A percentile compares a stretch with the other conserved stretches of the same genome.
phyloP scores from a whole-genome alignment of 2,329 filamentous ascomycete species.

The Diaporthe amygdali region DNA sequence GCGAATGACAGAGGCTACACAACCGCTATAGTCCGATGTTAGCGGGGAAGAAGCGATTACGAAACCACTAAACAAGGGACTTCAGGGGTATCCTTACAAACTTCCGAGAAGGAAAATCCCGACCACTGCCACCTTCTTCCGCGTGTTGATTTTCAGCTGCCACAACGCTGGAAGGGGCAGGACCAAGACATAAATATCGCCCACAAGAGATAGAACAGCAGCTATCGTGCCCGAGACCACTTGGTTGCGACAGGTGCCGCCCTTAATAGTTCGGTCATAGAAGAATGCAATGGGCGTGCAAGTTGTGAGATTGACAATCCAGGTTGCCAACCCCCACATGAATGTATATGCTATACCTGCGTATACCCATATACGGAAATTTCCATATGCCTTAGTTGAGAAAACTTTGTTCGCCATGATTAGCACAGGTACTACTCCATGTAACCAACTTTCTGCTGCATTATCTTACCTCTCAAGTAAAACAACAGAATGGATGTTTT shows the following conservation, averaged over 20 bases:
- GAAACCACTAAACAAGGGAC: not conserved
- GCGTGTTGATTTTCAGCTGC: conserved; percentile 18
- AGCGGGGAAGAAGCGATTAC: rapidly evolving
- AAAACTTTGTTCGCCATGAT: not conserved
- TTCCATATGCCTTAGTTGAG: conserved; percentile 22
- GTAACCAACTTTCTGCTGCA: not conserved
- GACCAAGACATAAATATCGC: conserved; percentile 5
- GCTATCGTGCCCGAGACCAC: conserved; percentile 27
- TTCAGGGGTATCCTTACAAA: conserved; percentile 2
- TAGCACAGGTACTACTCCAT: not conserved
- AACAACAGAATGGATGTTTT: conserved; percentile 31
- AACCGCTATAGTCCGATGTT: not conserved
- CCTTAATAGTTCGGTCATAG: conserved; percentile 27
- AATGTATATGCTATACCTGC: conserved; percentile 27
- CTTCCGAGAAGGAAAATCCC: conserved; percentile 23
- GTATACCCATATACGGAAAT: conserved; percentile 26
- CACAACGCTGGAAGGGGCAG: conserved; percentile 6
- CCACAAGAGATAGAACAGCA: conserved; percentile 20
- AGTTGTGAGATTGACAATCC: conserved; percentile 28
- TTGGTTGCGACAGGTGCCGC: conserved; percentile 25
- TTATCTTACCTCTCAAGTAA: conserved; percentile 23
- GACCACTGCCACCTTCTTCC: conserved; percentile 21
- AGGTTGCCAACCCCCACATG: conserved; percentile 26
- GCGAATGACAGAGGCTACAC: conserved; percentile 19
- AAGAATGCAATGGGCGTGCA: conserved; percentile 28